phyloP scores from a whole-genome alignment of 371 early-diverging fungal species.

The Choanephora cucurbitarum region DNA sequence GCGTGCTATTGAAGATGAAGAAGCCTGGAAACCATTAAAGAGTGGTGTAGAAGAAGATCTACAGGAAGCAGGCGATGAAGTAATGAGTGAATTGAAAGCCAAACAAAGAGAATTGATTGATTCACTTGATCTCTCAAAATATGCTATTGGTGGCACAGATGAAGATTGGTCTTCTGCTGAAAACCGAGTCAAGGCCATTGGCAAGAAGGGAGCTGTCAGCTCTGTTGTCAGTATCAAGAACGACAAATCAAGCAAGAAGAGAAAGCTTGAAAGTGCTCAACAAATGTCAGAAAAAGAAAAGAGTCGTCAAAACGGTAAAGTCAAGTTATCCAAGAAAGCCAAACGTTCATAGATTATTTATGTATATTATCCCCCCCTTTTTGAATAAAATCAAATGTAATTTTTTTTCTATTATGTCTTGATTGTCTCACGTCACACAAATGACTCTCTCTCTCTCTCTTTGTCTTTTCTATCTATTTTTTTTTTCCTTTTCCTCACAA shows the following conservation, averaged over 20 bases:
- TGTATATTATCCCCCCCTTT: background rate
- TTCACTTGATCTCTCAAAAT: conserved; percentile 73
- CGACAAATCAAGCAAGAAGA: conserved; percentile 72
- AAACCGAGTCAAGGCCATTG: conserved; percentile 55
- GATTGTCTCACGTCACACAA: too few relatives aligned
- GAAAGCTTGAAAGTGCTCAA: conserved; percentile 48
- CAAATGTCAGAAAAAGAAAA: conserved; percentile 56
- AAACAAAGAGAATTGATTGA: conserved; percentile 88
- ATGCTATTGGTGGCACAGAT: conserved; percentile 73
- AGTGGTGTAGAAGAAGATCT: conserved; percentile 78
- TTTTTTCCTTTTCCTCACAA: background rate
- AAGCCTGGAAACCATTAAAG: conserved; percentile 84
- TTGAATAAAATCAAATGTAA: too few relatives aligned
- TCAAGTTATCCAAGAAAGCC: conserved; percentile 55
- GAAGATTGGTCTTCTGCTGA: conserved; percentile 73
- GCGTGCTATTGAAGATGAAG: conserved; percentile 73
- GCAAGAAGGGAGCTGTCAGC: conserved; percentile 49
- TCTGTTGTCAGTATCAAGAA: conserved; percentile 79
- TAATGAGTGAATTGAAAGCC: conserved; percentile 58
- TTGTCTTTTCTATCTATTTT: background rate
- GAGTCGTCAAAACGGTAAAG: conserved; percentile 47
- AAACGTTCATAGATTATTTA: conserved; percentile 35
- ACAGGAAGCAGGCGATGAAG: conserved; percentile 77
- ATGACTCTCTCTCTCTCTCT: background rate
- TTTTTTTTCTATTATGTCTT: too few relatives aligned